Conservation (phyloP, 352 stramenopile genomes). For the Pythium oligandrum region DNA sequence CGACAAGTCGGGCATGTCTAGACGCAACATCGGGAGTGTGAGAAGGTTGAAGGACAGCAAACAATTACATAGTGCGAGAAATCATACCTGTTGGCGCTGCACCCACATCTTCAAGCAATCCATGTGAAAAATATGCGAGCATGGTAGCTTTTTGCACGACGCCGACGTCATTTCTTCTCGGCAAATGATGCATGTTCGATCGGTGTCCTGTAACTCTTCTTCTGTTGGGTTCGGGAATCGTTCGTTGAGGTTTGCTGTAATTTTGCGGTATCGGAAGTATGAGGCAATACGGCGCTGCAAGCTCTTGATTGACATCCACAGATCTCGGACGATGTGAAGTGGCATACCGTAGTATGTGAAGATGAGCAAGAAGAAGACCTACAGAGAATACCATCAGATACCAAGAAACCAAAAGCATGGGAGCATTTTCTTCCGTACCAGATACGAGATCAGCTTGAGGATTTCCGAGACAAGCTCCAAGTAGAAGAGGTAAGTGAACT, state of each 20-base stretch:
- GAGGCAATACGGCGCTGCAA: slow-evolving; percentile 77
- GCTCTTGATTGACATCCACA: slow-evolving; percentile 92
- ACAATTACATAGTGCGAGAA: neutral
- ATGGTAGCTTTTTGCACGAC: slow-evolving; percentile 95
- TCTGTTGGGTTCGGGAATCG: slow-evolving; percentile 92
- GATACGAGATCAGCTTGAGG: slow-evolving; percentile 95
- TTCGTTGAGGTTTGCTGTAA: slow-evolving; percentile 95
- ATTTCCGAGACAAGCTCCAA: slow-evolving; percentile 95
- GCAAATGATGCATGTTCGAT: slow-evolving; percentile 96
- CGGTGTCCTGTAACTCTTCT: slow-evolving; percentile 92
- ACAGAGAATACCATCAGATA: slow-evolving; percentile 2
- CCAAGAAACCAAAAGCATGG: slow-evolving; percentile 1
- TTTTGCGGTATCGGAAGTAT: slow-evolving; percentile 91
- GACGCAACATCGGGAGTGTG: neutral
- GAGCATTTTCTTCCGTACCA: slow-evolving; percentile 40
- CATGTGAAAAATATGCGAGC: slow-evolving; percentile 96
- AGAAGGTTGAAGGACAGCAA: neutral
- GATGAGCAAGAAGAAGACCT: slow-evolving; percentile 97
- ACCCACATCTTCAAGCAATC: slow-evolving; percentile 98
- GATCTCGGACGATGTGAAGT: slow-evolving; percentile 96
- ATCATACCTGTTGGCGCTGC: slow-evolving; percentile 91
- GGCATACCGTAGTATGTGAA: slow-evolving; percentile 97
- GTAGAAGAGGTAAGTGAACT: slow-evolving; percentile 92
- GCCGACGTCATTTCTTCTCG: slow-evolving; percentile 90
- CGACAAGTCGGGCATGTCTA: slow-evolving; percentile 96